Base-by-base conservation (phyloP, 805 yeast genomes). In the Cephaloascus albidus region DNA sequence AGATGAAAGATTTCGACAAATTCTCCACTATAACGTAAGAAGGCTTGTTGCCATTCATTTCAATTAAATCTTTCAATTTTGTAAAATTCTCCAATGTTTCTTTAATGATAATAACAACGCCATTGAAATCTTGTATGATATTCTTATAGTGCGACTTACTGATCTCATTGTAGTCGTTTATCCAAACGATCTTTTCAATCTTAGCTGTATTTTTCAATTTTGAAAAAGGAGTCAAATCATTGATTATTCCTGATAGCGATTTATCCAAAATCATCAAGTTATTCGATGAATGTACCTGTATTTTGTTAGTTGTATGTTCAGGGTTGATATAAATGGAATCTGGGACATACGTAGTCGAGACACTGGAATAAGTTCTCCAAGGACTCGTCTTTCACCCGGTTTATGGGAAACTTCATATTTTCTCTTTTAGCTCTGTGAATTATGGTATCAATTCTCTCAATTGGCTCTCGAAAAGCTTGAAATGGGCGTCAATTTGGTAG, bases 211-310 rank as follows among this genome's bases (percentile, higher is more conserved):
- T 62, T 47, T 74, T 74, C 23, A 81, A 61, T 5, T 56, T 52
- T 40, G 74, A 68, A 53, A 79, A 80, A 10, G 81, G 74, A 10
- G 78, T 70, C 28, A 80, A 57, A 30, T 61, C 61, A 50, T 82
- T 76, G 40, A 81, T 55, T 10, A 72, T 50, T 1, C 72, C 58
- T 2, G 81, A 64, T 31, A 80, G 50, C 3, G 56, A 49, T 26
- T 61, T 60, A 43, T 80, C 81, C 27, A 78, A 53, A 14, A 70
- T 47, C 39, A 72, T 45, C 33, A 61, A 49, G 44, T 57, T 59
- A 28, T 23, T 23, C 10, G 28, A 23, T 8, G 28, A 8, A 6
- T 6, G 6, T 8, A 23, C 28, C 28, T 23, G 12, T 23, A n/a
- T n/a, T n/a, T n/a, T n/a, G n/a, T n/a, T n/a, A n/a, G n/a, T n/a